Percentiles rank a stretch among this genome's conserved stretches.
phyloP scores from a whole-genome alignment of 345 rosid genomes.

The Aethionema arabicum region DNA sequence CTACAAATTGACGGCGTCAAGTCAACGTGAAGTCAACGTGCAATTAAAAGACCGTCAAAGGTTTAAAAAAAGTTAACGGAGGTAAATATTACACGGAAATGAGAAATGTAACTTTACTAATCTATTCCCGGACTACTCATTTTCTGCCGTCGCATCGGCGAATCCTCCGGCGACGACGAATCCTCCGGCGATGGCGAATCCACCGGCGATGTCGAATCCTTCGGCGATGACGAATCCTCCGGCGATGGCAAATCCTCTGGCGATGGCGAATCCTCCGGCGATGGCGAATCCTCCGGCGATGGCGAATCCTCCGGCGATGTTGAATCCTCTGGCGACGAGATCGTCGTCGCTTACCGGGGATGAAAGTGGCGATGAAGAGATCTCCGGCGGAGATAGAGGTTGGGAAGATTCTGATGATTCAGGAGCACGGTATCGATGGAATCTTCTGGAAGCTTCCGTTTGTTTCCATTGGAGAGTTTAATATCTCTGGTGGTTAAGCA shows the following conservation, averaged over 20 bases:
- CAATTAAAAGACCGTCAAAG: constrained; percentile 33
- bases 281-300: no score
- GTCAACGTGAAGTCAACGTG: no score
- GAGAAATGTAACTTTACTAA: constrained; percentile 26
- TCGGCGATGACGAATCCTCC: no score
- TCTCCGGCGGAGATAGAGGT: constrained; percentile 43
- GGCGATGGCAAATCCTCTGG: no score
- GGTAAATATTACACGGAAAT: constrained; percentile 33
- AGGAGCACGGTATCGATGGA: constrained; percentile 33
- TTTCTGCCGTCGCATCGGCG: constrained; percentile 35
- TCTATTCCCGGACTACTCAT: constrained; percentile 39
- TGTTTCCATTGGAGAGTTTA: constrained; percentile 36
- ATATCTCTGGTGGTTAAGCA: constrained; percentile 46
- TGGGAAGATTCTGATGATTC: constrained; percentile 52
- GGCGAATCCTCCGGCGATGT: no score
- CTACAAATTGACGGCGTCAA: constrained; percentile 38
- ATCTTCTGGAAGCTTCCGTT: constrained; percentile 58
- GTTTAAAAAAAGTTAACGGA: constrained; percentile 36
- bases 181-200: constrained; percentile 23
- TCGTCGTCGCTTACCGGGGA: constrained; percentile 1
- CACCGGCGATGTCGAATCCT: no score
- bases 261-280: no score
- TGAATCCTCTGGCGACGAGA: no score
- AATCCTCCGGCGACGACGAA: constrained; percentile 32
- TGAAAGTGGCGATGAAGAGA: constrained; percentile 19